Conservation (phyloP, 345 rosid species). For the Syzygium aqueum region DNA sequence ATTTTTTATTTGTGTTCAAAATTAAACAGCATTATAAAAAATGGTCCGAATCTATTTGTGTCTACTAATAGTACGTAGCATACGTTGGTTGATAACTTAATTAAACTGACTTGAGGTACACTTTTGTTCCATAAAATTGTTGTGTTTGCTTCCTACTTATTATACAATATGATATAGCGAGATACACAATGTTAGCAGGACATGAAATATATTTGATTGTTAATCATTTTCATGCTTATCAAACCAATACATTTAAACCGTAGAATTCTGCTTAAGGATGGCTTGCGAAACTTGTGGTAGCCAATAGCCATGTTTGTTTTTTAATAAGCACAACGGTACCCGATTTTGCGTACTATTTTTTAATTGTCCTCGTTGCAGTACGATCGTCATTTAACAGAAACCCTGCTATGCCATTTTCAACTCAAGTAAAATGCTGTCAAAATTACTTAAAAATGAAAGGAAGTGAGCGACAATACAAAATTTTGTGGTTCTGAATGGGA, state of each 20-base stretch:
- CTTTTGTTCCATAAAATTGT: background rate
- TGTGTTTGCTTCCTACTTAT: background rate
- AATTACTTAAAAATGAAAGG: background rate
- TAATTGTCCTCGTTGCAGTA: background rate
- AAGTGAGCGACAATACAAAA: background rate
- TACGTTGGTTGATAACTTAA: background rate
- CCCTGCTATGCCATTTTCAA: background rate
- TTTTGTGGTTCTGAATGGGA: background rate
- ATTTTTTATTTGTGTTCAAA: background rate
- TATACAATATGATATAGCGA: background rate
- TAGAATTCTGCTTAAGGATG: background rate
- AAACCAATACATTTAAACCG: background rate
- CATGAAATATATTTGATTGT: background rate
- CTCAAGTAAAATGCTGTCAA: background rate
- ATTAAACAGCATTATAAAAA: background rate
- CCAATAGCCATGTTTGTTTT: background rate
- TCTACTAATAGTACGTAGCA: background rate
- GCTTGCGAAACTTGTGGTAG: background rate
- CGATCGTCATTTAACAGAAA: background rate
- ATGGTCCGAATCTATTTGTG: background rate
- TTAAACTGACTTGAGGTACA: background rate
- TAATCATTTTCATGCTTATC: background rate
- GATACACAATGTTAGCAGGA: background rate
- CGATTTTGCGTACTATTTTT: background rate
- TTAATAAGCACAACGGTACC: background rate